phyloP scores from a whole-genome alignment of 768 basidiomycete genomes.

The Xerocomellus chrysenteron region DNA sequence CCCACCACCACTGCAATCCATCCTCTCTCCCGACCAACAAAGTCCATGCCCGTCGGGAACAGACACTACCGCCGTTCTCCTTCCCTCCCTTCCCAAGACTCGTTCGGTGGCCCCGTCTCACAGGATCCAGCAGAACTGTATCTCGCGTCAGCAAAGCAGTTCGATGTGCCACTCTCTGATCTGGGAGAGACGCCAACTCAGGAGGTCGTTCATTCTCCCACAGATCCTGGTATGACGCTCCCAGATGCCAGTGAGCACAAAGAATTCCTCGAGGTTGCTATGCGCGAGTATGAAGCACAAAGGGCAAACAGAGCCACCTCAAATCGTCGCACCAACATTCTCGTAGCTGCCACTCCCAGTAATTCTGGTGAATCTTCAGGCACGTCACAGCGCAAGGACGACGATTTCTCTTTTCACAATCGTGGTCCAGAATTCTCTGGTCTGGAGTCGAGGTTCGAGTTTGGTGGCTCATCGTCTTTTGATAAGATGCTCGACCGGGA shows the following conservation, averaged over 20 bases:
- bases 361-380: slow-evolving; percentile 35
- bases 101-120: slow-evolving; percentile 55
- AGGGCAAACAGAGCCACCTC: slow-evolving; percentile 13
- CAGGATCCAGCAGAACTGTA: slow-evolving; percentile 48
- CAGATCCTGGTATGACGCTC: slow-evolving; percentile 53
- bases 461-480: slow-evolving; percentile 42
- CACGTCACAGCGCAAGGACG: slow-evolving; percentile 13
- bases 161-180: slow-evolving; percentile 58
- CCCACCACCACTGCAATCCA: slow-evolving; percentile 10
- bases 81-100: slow-evolving; percentile 53
- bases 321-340: slow-evolving; percentile 23
- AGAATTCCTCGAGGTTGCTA: slow-evolving; percentile 20
- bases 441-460: slow-evolving; percentile 34
- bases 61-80: slow-evolving; percentile 33
- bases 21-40: slow-evolving; percentile 18
- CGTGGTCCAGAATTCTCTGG: slow-evolving; percentile 14
- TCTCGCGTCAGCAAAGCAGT: slow-evolving; percentile 47
- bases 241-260: slow-evolving; percentile 40
- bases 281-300: slow-evolving; percentile 27
- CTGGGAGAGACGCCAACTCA: slow-evolving; percentile 39
- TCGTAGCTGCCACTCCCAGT: slow-evolving; percentile 57
- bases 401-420: slow-evolving; percentile 8
- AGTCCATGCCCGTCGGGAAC: slow-evolving; percentile 24
- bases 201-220: slow-evolving; percentile 25
- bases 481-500: slow-evolving; percentile 39